Evolutionary conservation across 345 rosid genomes (phyloP), one percentile per base, ranked within the genome.

Genomic region (Eucalyptus sp.): DNA sequence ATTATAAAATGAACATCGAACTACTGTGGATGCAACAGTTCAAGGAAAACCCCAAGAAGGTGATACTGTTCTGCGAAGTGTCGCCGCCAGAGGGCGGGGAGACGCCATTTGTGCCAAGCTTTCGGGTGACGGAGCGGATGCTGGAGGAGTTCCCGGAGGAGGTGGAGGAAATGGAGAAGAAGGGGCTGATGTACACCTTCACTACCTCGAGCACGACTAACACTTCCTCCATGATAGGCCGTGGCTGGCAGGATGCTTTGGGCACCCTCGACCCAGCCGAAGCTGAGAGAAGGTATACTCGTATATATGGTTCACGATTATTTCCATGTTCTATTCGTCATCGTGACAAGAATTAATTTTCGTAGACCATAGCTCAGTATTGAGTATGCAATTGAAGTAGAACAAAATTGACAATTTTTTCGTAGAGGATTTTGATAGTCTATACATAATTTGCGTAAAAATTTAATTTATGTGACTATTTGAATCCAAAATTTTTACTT

Each of bases 31-130:
- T 51, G 33, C 88, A 56, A 71, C 91, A 95, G 96, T 92, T 94
- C 51, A 92, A 90, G 87, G 96, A 94, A 49, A 86, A 4, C 86
- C 97, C 96, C 2, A 91, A 90, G 90, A 93, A 91, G 52, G 91
- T 95, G 29, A 49, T 95, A 6, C 91, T 95, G 7, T 94, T 88
- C 92, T 95, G 97, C 66, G 96, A 94, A 91, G 90, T 94, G 54
- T 95, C 97, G 10, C 93, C 97, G 3, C 96, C 95, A 4, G 94
- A 93, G 79, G 97, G 96, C 18, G 95, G 97, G 41, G 84, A 95
- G 93, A 95, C 97, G 12, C 97, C 96, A 5, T 92, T 95, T 79
- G 97, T 95, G 85, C 97, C 97, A 41, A 94, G 97, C 94, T 95
- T 94, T 87, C 90, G 86, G 86, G 95, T 94, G 51, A 92, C 97